phyloP scores from a whole-genome alignment of 805 yeast genomes.

The Dipodascus geniculatus region DNA sequence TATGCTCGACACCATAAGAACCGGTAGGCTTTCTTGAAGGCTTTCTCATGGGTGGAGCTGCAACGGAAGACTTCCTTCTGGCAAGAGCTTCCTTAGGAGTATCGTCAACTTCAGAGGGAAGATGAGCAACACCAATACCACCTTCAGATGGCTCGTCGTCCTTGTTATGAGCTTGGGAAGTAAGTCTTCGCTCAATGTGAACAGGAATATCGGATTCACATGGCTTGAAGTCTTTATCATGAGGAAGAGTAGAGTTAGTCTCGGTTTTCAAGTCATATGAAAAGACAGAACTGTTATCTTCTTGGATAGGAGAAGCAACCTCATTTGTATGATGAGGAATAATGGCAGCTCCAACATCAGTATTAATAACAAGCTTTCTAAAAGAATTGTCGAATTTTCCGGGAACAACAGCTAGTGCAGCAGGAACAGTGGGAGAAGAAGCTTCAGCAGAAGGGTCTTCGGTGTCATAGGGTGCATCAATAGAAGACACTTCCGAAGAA shows the following conservation, averaged over 20 bases:
- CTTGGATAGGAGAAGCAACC: slow-evolving; percentile 13
- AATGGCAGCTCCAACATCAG: slow-evolving; percentile 3
- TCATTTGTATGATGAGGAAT: slow-evolving; percentile 11
- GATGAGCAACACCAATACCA: slow-evolving; percentile 25
- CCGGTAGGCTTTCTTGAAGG: slow-evolving; percentile 25
- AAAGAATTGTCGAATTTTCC: background rate
- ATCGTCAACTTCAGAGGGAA: slow-evolving; percentile 16
- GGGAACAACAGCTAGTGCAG: background rate
- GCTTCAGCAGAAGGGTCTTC: background rate
- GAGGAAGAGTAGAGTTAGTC: slow-evolving; percentile 18
- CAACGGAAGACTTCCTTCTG: slow-evolving; percentile 20
- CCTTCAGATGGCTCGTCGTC: slow-evolving; percentile 18
- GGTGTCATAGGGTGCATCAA: background rate
- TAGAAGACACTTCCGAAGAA: background rate
- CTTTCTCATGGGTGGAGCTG: slow-evolving; percentile 10
- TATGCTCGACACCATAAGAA: slow-evolving; percentile 22
- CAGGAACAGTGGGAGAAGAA: background rate
- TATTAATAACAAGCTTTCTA: slow-evolving; percentile 1
- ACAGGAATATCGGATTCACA: slow-evolving; percentile 20
- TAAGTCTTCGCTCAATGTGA: slow-evolving; percentile 22
- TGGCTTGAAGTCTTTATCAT: slow-evolving; percentile 22
- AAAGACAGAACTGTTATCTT: slow-evolving; percentile 21
- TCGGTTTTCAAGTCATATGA: slow-evolving; percentile 23
- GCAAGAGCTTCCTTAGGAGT: slow-evolving; percentile 13
- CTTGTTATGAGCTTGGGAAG: slow-evolving; percentile 22